phyloP scores from a whole-genome alignment of 495 filamentous ascomycete genomes.

The Bathelium albidoporum region DNA sequence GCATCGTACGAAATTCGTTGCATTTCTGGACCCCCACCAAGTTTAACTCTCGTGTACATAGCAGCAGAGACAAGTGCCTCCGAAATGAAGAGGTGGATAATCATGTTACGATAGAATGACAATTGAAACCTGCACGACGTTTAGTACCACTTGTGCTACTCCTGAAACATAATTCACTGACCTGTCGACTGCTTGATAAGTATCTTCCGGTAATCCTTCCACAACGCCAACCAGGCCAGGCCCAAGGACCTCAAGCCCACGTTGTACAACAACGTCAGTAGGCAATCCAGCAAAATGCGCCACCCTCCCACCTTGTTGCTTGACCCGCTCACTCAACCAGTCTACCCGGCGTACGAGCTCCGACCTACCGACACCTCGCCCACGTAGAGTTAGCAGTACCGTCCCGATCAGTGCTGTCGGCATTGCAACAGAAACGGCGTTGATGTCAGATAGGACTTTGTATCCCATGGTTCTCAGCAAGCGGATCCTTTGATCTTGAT shows the following conservation, averaged over 20 bases:
- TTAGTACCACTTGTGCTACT: background rate
- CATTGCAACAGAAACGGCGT: slow-evolving; percentile 93
- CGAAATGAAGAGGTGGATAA: slow-evolving; percentile 91
- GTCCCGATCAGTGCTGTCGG: slow-evolving; percentile 92
- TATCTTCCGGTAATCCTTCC: slow-evolving; percentile 70
- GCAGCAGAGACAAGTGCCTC: slow-evolving; percentile 80
- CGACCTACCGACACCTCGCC: slow-evolving; percentile 77
- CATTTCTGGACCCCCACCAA: slow-evolving; percentile 68
- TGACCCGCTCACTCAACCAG: slow-evolving; percentile 79
- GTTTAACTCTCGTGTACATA: slow-evolving; percentile 83
- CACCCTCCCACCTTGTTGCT: slow-evolving; percentile 75
- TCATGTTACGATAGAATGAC: slow-evolving; percentile 98
- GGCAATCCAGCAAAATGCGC: slow-evolving; percentile 81
- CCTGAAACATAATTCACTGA: slow-evolving; percentile 2
- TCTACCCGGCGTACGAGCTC: slow-evolving; percentile 81
- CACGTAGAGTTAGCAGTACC: slow-evolving; percentile 80
- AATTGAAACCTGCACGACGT: slow-evolving; percentile 58
- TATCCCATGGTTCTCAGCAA: slow-evolving; percentile 79
- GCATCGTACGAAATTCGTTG: slow-evolving; percentile 67
- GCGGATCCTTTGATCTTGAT: slow-evolving; percentile 35
- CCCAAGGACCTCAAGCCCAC: slow-evolving; percentile 83
- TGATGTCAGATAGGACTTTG: slow-evolving; percentile 85
- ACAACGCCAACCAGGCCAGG: slow-evolving; percentile 75
- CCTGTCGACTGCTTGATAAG: slow-evolving; percentile 85
- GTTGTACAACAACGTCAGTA: slow-evolving; percentile 71